Conservation (phyloP, 345 rosid genomes). For the Hevea brasiliensis region DNA sequence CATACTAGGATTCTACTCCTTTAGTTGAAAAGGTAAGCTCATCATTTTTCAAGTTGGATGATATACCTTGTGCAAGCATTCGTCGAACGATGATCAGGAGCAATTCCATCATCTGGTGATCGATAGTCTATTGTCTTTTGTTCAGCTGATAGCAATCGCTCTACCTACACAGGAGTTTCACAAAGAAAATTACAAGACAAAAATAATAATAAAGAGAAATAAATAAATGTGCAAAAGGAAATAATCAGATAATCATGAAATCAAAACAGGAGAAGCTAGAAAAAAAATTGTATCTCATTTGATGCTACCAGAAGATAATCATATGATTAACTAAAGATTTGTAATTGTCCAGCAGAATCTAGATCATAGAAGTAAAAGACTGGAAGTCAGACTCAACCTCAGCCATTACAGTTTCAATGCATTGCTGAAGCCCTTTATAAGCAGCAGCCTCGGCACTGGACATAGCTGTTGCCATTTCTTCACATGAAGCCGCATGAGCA, state of each 20-base stretch:
- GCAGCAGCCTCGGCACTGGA: constrained; percentile 98
- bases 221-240: not conserved
- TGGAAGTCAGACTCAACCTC: constrained; percentile 60
- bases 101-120: constrained; percentile 92
- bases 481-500: constrained; percentile 97
- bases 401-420: constrained; percentile 99
- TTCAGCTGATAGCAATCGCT: constrained; percentile 87
- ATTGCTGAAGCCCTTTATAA: constrained; percentile 97
- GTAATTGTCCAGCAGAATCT: not conserved
- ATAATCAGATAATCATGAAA: not conserved
- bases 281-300: not conserved
- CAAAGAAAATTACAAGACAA: not conserved
- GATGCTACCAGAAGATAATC: not conserved
- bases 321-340: not conserved
- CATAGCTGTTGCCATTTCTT: constrained; percentile 98
- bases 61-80: constrained; percentile 89
- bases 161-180: constrained; percentile 54
- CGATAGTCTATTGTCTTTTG: constrained; percentile 90
- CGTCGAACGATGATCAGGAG: constrained; percentile 95
- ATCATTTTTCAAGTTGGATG: not conserved
- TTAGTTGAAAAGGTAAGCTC: constrained; percentile 5
- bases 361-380: constrained; percentile 1
- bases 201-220: not conserved
- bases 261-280: not conserved
- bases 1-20: not conserved